Base-by-base conservation (phyloP, 1,284 basidiomycete genomes). In the Mixia osmundae region DNA sequence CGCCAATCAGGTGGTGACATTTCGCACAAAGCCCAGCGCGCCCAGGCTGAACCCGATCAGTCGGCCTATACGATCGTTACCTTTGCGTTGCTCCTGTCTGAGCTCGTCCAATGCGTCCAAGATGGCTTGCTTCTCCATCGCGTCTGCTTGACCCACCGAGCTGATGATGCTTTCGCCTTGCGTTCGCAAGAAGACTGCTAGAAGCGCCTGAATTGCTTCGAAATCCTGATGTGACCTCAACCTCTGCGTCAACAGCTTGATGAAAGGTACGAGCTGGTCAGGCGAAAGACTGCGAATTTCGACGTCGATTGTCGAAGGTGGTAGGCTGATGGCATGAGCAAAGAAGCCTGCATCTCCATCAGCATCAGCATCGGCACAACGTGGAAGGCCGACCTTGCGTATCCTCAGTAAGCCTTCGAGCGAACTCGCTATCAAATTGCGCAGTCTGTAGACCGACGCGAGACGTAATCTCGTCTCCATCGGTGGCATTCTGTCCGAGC, bases 141-240 rank as follows among this genome's bases (percentile, higher is more conserved):
- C 12, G 7, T 7, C 22, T n/a, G n/a, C n/a, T n/a, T n/a, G n/a
- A n/a, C 52, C 53, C 59, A 26, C 39, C 7, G n/a, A 20, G 11
- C 37, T 63, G 23, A 83, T 63, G 22, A 94, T 59, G 1, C 72
- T 60, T 40, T 95, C 85, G 1, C 73, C 73, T 52, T 97, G 87
- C 38, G 82, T 65, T 14, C 68, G 67, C 18, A 95, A 58, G 55
- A 91, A 79, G 1, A 89, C 75, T 42, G 67, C 71, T 46, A 87
- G 66, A 53, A 89, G 65, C 0, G 85, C 71, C 57, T 97, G 85
- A 2, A 94, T 77, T 7, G 82, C 85, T 57, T 99, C 89, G 51
- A 89, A 97, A 57, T 99, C 89, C 34, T 70, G 68, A 48, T 75
- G 77, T 12, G 75, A 76, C 28, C 57, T 56, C 18, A 97, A 62